Evolutionary conservation across 352 stramenopile genomes (phyloP).

Genomic region (Pythium phragmitis): DNA sequence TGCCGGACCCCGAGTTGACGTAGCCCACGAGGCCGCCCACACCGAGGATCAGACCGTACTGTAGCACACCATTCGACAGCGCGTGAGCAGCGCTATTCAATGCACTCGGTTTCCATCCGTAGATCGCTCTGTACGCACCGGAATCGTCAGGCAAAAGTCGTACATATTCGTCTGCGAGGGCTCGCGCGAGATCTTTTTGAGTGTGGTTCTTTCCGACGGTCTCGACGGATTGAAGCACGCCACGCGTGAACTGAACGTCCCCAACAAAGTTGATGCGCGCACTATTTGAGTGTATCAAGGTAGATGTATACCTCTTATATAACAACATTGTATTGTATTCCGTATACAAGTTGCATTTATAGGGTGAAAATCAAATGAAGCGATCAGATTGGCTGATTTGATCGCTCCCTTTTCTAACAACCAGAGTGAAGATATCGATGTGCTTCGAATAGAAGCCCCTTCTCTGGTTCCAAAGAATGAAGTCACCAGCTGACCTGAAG

Average conservation of each 20-base stretch:
- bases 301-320: background rate
- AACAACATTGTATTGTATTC: background rate
- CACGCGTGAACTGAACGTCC: background rate
- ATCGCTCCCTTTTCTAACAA: constrained; percentile 12
- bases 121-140: constrained; percentile 42
- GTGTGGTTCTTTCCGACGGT: constrained; percentile 6
- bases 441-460: constrained; percentile 20
- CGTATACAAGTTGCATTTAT: background rate
- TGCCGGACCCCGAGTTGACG: constrained; percentile 71
- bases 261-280: background rate
- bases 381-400: background rate
- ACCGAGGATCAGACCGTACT: constrained; percentile 77
- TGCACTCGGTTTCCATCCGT: constrained; percentile 17
- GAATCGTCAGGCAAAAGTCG: constrained; percentile 87
- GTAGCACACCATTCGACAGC: constrained; percentile 7
- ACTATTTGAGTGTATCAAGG: background rate
- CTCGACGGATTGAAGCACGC: constrained; percentile 12
- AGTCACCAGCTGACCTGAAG: background rate
- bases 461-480: constrained; percentile 1
- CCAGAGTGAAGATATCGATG: constrained; percentile 19
- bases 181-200: background rate
- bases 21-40: constrained; percentile 74
- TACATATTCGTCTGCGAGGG: constrained; percentile 46
- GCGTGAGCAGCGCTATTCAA: constrained; percentile 19
- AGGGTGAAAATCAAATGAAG: background rate